These are phyloP conservation scores for Incumbomyces lentus DNA, from an alignment of 2,329 filamentous ascomycete species.

Conservation along the genomic window DNA sequence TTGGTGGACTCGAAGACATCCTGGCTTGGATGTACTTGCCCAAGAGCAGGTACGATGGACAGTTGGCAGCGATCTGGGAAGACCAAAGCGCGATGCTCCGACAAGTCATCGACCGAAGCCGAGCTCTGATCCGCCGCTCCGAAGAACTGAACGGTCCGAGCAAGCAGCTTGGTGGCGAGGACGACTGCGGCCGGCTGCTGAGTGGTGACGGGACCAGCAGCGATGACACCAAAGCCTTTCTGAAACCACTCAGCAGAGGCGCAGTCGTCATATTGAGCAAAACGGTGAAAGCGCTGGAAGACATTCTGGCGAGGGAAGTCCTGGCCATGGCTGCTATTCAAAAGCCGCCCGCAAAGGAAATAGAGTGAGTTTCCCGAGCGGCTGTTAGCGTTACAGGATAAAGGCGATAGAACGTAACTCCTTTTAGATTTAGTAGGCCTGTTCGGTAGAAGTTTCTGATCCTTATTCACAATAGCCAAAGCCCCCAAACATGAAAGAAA, in stretches of 20 bases:
- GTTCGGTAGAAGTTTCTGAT: too few species aligned
- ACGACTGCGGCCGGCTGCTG: constrained; percentile 15
- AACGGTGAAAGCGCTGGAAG: constrained; percentile 22
- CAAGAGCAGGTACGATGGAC: constrained; percentile 6
- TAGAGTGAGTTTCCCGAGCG: too few species aligned
- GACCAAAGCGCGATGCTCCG: constrained; percentile 19
- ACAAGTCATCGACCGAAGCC: constrained; percentile 21
- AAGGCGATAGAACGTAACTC: too few species aligned
- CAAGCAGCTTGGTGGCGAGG: constrained; percentile 3
- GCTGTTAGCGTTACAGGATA: too few species aligned
- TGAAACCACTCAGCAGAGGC: constrained; percentile 25
- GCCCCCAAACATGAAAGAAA: too few species aligned
- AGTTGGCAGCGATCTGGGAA: constrained; percentile 3
- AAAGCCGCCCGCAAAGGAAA: too few species aligned
- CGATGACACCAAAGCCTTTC: constrained; percentile 21
- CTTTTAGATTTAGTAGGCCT: too few species aligned
- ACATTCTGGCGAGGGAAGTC: background rate
- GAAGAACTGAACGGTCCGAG: constrained; percentile 5
- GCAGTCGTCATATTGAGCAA: constrained; percentile 26
- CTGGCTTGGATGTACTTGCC: constrained; percentile 42
- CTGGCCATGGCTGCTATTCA: background rate
- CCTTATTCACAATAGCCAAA: too few species aligned
- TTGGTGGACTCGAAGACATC: constrained; percentile 41
- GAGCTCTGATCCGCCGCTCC: constrained; percentile 19
- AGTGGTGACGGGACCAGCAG: constrained; percentile 15